Percentiles rank a stretch among this genome's conserved stretches.
Evolutionary conservation across 371 early-diverging fungal genomes (phyloP).

Genomic region (Syncephalastrum contaminatum): DNA sequence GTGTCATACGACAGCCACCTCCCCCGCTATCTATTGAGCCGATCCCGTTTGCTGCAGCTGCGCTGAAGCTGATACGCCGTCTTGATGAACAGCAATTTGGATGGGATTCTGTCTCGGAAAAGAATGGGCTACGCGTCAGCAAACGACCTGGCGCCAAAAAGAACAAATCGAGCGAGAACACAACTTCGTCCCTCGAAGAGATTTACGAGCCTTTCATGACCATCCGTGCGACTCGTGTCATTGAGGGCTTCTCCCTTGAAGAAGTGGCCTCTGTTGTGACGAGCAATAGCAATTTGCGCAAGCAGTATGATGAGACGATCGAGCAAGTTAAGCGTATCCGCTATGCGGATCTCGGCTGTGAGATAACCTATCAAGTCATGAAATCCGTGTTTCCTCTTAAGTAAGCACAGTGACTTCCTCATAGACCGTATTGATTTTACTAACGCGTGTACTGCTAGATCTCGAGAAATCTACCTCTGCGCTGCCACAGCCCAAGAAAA

Average conservation of each 20-base stretch:
- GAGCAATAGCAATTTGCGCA: constrained; percentile 37
- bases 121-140: constrained; percentile 41
- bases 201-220: constrained; percentile 55
- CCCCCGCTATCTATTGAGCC: neutral
- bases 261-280: constrained; percentile 55
- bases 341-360: constrained; percentile 40
- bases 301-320: constrained; percentile 44
- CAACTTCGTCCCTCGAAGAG: constrained; percentile 7
- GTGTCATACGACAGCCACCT: neutral
- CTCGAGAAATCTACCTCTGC: constrained; percentile 33
- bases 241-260: constrained; percentile 57
- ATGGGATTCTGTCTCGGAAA: constrained; percentile 53
- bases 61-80: too few relatives aligned
- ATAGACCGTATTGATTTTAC: neutral
- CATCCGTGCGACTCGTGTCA: constrained; percentile 55
- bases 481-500: constrained; percentile 38
- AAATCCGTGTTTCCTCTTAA: constrained; percentile 58
- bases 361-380: constrained; percentile 40
- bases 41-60: too few relatives aligned
- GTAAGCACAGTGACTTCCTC: constrained; percentile 22
- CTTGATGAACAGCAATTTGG: constrained; percentile 38
- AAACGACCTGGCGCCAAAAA: constrained; percentile 36
- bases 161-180: constrained; percentile 1
- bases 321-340: constrained; percentile 39
- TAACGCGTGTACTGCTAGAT: constrained; percentile 13